Evolutionary conservation across 768 basidiomycete species (phyloP), one percentile per base, ranked within the genome.

Genomic region (Psilocybe azurescens): DNA sequence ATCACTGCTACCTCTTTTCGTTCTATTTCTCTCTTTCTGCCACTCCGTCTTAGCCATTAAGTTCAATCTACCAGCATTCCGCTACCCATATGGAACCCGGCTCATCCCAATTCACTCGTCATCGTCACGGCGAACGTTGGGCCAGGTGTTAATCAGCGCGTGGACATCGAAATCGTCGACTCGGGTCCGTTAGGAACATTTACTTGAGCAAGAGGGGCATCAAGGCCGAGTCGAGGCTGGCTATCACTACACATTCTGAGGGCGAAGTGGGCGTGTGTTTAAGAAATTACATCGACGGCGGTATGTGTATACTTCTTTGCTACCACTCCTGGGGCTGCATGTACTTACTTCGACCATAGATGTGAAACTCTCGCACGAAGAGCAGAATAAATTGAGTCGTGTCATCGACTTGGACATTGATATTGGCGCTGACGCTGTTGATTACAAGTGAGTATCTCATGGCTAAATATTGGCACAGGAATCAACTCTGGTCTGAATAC

Each of bases 191-290:
- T 69, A 86, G 87, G 68, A 98, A 98, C 74, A 87, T 95, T 9
- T 99, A 98, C 74, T 80, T 98, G 67, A 89, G 86, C 70, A 99
- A 99, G 79, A 87, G 81, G 73, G 87, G 87, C 41, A 91, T 99
- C 70, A 91, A 89, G 59, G 94, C 86, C 5, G 97, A 99, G 81
- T 93, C 95, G 16, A 83, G 97, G 70, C 81, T 99, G 61, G 97
- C 97, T 9, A 84, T 99, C 65, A 99, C 97, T 2, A 89, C 95
- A 8, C 97, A 98, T 75, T 85, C 88, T 33, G 93, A 96, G 50
- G 96, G 93, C 6, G 94, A 99, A 72, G 88, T 99, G 10, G 97
- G 97, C 0, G 96, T 99, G 3, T 99, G 97, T 79, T 88, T 99
- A 75, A 90, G 81, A 77, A 98, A 99, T 72, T 79, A 85, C 54